phyloP scores from a whole-genome alignment of 129 eudicot genomes.

The Centrapalus pauciflorus region DNA sequence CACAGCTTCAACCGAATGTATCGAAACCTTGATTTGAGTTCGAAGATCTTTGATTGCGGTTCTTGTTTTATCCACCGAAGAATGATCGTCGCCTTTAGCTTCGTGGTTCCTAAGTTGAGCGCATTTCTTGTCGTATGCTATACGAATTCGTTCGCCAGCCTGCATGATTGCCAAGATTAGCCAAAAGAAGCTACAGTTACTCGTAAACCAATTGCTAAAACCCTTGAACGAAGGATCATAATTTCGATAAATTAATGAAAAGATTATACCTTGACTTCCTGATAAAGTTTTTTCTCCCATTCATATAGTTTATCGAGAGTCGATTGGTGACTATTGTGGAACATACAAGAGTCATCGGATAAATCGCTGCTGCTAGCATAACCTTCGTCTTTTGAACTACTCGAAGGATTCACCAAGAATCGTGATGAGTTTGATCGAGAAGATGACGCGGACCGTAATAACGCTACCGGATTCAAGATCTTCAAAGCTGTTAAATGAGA shows the following conservation, averaged over 20 bases:
- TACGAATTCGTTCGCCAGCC: constrained; percentile 89
- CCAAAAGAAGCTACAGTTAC: constrained; percentile 1
- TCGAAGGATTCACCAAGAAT: constrained; percentile 51
- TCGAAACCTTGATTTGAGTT: constrained; percentile 90
- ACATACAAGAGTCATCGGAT: constrained; percentile 62
- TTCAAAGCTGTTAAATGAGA: constrained; percentile 54
- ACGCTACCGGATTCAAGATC: constrained; percentile 86
- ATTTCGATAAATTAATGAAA: not conserved
- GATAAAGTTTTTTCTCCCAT: constrained; percentile 96
- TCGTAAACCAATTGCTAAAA: not conserved
- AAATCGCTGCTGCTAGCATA: constrained; percentile 68
- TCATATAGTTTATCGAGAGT: constrained; percentile 74
- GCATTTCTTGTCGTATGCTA: constrained; percentile 87
- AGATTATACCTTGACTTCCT: constrained; percentile 81
- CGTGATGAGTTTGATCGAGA: constrained; percentile 90
- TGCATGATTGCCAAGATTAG: constrained; percentile 27
- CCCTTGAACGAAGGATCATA: too few species aligned
- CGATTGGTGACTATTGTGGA: constrained; percentile 79
- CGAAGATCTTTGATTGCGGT: constrained; percentile 67
- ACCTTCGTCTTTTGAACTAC: constrained; percentile 59
- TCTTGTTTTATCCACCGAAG: constrained; percentile 67
- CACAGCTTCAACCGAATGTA: constrained; percentile 89
- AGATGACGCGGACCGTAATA: constrained; percentile 90
- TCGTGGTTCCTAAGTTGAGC: constrained; percentile 77
- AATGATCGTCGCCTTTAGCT: constrained; percentile 81